These are phyloP conservation scores for Plicaturopsis crispa DNA, from an alignment of 768 basidiomycete species.

Conservation along the genomic window DNA sequence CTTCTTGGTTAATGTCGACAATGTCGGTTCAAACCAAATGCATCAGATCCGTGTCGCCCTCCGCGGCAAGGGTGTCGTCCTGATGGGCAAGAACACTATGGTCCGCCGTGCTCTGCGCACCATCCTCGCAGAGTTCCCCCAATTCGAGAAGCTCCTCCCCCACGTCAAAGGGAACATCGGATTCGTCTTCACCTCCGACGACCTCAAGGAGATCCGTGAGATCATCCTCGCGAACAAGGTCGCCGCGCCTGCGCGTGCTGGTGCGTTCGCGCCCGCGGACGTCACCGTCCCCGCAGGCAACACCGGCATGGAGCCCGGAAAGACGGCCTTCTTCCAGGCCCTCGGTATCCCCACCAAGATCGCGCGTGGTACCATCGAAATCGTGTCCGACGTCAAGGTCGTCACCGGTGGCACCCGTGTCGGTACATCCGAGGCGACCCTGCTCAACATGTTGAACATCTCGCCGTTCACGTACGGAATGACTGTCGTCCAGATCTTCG, in stretches of 20 bases:
- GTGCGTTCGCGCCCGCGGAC: constrained; percentile 89
- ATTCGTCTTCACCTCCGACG: constrained; percentile 91
- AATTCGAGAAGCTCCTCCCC: constrained; percentile 94
- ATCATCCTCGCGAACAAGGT: constrained; percentile 96
- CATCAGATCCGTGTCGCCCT: constrained; percentile 95
- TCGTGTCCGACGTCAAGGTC: constrained; percentile 94
- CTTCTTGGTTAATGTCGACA: constrained; percentile 99
- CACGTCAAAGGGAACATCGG: constrained; percentile 97
- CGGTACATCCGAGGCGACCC: constrained; percentile 93
- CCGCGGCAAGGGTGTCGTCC: constrained; percentile 91
- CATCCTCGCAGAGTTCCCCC: constrained; percentile 83
- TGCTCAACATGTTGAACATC: constrained; percentile 99
- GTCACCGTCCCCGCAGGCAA: constrained; percentile 91
- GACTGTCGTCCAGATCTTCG: constrained; percentile 95
- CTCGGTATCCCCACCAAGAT: constrained; percentile 99
- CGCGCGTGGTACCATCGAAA: constrained; percentile 99
- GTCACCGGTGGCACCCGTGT: constrained; percentile 89
- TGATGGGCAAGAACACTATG: constrained; percentile 99
- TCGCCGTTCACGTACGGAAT: constrained; percentile 99
- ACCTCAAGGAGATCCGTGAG: constrained; percentile 93
- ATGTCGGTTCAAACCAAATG: constrained; percentile 99
- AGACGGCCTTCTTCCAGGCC: constrained; percentile 99
- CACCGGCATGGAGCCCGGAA: constrained; percentile 99
- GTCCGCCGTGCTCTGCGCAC: constrained; percentile 95
- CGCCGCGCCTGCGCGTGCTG: constrained; percentile 96